Evolutionary conservation across 2,329 filamentous ascomycete species (phyloP).

Genomic region (Penicillium crustosum): DNA sequence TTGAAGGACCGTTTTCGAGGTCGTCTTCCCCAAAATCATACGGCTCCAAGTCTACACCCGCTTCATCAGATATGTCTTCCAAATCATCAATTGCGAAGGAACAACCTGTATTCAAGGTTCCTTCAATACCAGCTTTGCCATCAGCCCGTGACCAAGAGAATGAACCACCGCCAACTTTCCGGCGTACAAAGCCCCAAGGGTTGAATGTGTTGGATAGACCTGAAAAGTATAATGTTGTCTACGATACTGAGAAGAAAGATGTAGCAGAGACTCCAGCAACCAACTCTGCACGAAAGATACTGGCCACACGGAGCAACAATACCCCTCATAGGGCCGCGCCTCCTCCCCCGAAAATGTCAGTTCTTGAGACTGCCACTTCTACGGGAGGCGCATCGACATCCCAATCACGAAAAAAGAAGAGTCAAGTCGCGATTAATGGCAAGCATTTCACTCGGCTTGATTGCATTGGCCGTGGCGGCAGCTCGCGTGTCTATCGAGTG

Average conservation of each 20-base stretch:
- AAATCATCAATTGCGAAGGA: slow-evolving; percentile 44
- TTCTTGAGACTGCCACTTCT: slow-evolving; percentile 85
- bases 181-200: slow-evolving; percentile 57
- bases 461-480: slow-evolving; percentile 87
- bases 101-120: slow-evolving; percentile 60
- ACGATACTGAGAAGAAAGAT: slow-evolving; percentile 45
- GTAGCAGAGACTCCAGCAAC: slow-evolving; percentile 48
- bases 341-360: slow-evolving; percentile 93
- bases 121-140: slow-evolving; percentile 58
- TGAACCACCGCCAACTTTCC: slow-evolving; percentile 69
- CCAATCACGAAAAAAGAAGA: slow-evolving; percentile 72
- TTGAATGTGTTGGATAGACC: slow-evolving; percentile 58
- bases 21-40: slow-evolving; percentile 38
- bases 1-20: slow-evolving; percentile 35
- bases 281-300: slow-evolving; percentile 45
- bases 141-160: slow-evolving; percentile 81
- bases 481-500: slow-evolving; percentile 90
- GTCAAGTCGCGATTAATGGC: slow-evolving; percentile 83
- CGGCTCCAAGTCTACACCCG: slow-evolving; percentile 42
- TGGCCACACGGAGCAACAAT: slow-evolving; percentile 59
- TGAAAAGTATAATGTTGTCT: slow-evolving; percentile 55
- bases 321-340: slow-evolving; percentile 76
- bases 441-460: slow-evolving; percentile 88
- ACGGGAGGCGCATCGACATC: slow-evolving; percentile 76
- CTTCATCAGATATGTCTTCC: slow-evolving; percentile 43